Base-by-base conservation (phyloP, 1,139 yeast genomes). In the Diutina rugosa region DNA sequence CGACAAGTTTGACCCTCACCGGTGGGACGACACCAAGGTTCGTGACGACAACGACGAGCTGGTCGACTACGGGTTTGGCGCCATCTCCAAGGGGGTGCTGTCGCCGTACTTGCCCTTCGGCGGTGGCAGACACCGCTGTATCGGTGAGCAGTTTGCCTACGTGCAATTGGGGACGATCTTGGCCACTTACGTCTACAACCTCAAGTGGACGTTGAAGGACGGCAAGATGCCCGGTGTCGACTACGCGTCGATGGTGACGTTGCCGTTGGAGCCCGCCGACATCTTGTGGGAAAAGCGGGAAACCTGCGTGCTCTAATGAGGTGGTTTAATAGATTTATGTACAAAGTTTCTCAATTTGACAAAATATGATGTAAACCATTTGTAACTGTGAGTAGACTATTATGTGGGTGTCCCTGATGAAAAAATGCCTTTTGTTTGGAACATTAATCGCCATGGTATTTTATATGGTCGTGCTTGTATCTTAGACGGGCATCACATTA, bases 51-150 rank as follows among this genome's bases (percentile, higher is more conserved):
- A 72, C 6, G 81, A 76, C 38, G 85, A 77, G 56, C 78, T 87
- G 56, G 83, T 91, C 55, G 99, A 93, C 71, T 91, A 90, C 68
- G 98, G 98, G 18, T 93, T 91, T 65, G 98, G 98, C 67, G 89
- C 91, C 59, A 89, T 93, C 62, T 84, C 96, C 56, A 93, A 93
- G 74, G 99, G 98, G 72, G 98, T 93, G 51, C 76, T 88, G 29
- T 89, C 97, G 55, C 97, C 99, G 57, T 95, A 90, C 73, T 81
- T 93, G 69, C 99, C 99, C 57, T 93, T 93, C 67, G 99, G 99
- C 64, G 99, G 98, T 71, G 99, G 99, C 63, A 88, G 99, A 79
- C 99, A 93, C 71, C 87, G 99, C 76, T 93, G 99, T 75, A 90
- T 93, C 67, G 99, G 99, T 66, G 99, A 93, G 73, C 98, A 91